A percentile compares a stretch with the other conserved stretches of the same genome.
phyloP scores from a whole-genome alignment of 805 yeast genomes.

The Candida manassasensis region DNA sequence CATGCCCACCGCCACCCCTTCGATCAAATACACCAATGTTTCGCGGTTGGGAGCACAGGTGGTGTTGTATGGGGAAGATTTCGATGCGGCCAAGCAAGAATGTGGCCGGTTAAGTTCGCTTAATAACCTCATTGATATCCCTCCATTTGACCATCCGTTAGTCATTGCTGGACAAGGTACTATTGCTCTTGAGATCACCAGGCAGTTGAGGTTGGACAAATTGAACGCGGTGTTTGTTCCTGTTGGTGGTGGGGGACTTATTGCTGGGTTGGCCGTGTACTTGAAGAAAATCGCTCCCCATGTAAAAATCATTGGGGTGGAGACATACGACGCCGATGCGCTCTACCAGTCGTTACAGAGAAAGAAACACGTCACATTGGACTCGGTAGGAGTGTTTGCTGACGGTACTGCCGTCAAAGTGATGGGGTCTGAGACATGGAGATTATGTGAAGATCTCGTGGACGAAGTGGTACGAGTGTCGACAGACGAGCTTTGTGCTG shows the following conservation, averaged over 20 bases:
- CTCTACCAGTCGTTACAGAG: slow-evolving; percentile 63
- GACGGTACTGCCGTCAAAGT: slow-evolving; percentile 96
- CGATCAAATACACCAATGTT: slow-evolving; percentile 89
- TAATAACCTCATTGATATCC: slow-evolving; percentile 79
- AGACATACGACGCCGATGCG: slow-evolving; percentile 95
- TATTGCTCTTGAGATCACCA: slow-evolving; percentile 84
- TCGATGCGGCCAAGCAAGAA: slow-evolving; percentile 91
- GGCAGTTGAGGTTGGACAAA: slow-evolving; percentile 76
- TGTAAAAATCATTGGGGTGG: slow-evolving; percentile 91
- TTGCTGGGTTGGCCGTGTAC: slow-evolving; percentile 88
- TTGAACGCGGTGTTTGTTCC: slow-evolving; percentile 86
- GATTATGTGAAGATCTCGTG: slow-evolving; percentile 70
- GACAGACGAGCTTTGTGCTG: slow-evolving; percentile 94
- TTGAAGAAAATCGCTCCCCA: slow-evolving; percentile 97
- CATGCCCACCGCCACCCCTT: slow-evolving; percentile 97
- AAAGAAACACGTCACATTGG: slow-evolving; percentile 51
- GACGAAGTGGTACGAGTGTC: slow-evolving; percentile 83
- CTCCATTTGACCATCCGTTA: slow-evolving; percentile 98
- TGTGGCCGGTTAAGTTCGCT: slow-evolving; percentile 67
- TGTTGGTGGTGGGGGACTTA: slow-evolving; percentile 96
- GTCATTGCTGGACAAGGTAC: slow-evolving; percentile 99
- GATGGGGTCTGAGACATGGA: slow-evolving; percentile 87
- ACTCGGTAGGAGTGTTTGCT: slow-evolving; percentile 91
- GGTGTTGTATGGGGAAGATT: slow-evolving; percentile 88
- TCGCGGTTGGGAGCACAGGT: slow-evolving; percentile 91